A percentile compares a stretch with the other conserved stretches of the same genome.
phyloP scores from a whole-genome alignment of 106 monocot species.

The Xerophyta viscosa region DNA sequence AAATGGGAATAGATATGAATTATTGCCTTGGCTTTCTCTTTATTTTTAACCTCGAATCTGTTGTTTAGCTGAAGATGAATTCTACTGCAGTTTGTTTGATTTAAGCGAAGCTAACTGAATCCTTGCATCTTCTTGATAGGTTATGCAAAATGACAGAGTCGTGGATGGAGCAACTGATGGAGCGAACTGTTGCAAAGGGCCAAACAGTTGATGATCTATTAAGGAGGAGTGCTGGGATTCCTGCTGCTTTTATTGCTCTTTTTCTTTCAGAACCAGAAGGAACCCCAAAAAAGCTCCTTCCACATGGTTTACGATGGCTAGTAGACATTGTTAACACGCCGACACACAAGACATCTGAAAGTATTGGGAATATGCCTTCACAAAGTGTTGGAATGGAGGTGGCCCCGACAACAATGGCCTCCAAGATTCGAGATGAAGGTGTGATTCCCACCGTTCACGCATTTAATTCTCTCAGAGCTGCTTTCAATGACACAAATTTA shows the following conservation, averaged over 20 bases:
- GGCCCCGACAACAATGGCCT: slow-evolving; percentile 11
- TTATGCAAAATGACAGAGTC: slow-evolving; percentile 87
- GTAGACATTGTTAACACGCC: slow-evolving; percentile 58
- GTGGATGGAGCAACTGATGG: slow-evolving; percentile 94
- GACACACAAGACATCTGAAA: slow-evolving; percentile 13
- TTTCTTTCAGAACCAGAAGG: slow-evolving; percentile 96
- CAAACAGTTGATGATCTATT: slow-evolving; percentile 98
- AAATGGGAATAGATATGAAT: too few species aligned
- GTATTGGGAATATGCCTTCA: too few species aligned
- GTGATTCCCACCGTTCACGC: slow-evolving; percentile 92
- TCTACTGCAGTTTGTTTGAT: not conserved
- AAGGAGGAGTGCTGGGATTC: slow-evolving; percentile 96
- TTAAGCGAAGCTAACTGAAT: too few species aligned
- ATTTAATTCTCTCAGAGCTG: slow-evolving; percentile 91
- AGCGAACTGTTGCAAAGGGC: slow-evolving; percentile 61
- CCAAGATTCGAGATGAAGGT: slow-evolving; percentile 84
- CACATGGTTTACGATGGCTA: slow-evolving; percentile 65
- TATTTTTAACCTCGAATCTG: too few species aligned
- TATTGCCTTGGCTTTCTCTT: too few species aligned
- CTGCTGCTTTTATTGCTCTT: slow-evolving; percentile 91
- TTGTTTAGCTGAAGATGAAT: too few species aligned
- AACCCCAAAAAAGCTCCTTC: slow-evolving; percentile 87
- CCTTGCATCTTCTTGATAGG: too few species aligned
- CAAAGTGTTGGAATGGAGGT: too few species aligned
- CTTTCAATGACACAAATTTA: slow-evolving; percentile 95